Base-by-base conservation (phyloP, 2,329 filamentous ascomycete species). In the Chaetomiaceae sp. region DNA sequence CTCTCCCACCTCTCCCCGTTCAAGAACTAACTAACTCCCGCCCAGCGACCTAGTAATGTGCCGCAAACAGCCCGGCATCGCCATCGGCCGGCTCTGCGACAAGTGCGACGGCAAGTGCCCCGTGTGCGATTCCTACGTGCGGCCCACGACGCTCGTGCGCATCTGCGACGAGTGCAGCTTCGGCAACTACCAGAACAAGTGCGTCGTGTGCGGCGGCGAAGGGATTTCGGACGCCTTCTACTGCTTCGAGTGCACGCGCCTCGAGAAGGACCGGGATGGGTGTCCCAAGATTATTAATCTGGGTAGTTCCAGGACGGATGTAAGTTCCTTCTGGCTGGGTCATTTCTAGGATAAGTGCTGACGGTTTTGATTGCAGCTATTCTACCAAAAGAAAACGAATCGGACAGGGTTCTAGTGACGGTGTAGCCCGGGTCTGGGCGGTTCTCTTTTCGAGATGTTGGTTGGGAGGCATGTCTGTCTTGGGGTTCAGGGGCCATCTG, bases 161-260 rank as follows among this genome's bases (percentile, higher is more conserved):
- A 97, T 99, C 76, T 99, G 94, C 79, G 94, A 99, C 77, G 94
- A 99, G 76, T 99, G 94, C 80, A 91, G 89, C 70, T 99, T 99
- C 72, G 94, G 94, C 68, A 99, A 99, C 80, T 99, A 96, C 78
- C 94, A 97, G 76, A 99, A 99, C 78, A 99, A 99, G 74, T 99
- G 94, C 71, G 91, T 99, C 63, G 94, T 99, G 39, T 99, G 94
- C 73, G 94, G 94, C 70, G 94, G 94, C 64, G 94, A 97, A 75
- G 94, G 94, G 27, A 99, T 99, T 70, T 94, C 88, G 31, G 94
- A 99, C 71, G 94, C 94, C 46, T 97, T 97, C 73, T 99, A 99
- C 77, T 99, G 94, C 78, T 97, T 97, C 69, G 94, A 99, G 74
- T 99, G 94, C 71, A 99, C 94, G 55, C 82, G 94, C 7, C 76